These are phyloP conservation scores for Rubia balearica DNA, from an alignment of 305 asterid genomes.

Conservation along the genomic window DNA sequence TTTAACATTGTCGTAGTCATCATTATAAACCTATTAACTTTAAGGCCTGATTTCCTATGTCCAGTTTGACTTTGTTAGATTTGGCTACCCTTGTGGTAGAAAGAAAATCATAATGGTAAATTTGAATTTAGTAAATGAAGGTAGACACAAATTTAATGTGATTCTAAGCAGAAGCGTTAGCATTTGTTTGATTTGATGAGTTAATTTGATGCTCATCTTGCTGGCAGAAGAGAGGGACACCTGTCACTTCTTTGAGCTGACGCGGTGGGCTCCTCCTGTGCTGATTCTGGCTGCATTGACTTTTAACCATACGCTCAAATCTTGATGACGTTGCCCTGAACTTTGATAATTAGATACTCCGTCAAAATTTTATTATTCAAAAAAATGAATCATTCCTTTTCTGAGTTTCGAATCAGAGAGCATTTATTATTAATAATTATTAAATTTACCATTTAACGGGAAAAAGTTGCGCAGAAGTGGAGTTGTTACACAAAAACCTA, in stretches of 20 bases:
- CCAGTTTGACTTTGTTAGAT: constrained; percentile 31
- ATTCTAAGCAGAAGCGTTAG: too few species aligned
- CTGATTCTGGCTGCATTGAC: constrained; percentile 19
- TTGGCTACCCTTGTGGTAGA: background rate
- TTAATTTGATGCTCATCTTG: constrained; percentile 11
- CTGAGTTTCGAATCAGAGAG: background rate
- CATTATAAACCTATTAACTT: constrained; percentile 29
- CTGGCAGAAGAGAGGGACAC: background rate
- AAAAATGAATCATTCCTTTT: background rate
- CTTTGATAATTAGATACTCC: constrained; percentile 16
- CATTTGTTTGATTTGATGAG: too few species aligned
- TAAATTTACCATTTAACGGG: background rate
- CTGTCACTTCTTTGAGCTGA: constrained; percentile 21
- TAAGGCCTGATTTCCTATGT: constrained; percentile 10
- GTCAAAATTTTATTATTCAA: background rate
- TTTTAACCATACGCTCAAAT: constrained; percentile 10
- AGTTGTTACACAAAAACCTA: background rate
- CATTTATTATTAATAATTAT: background rate
- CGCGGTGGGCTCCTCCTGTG: background rate
- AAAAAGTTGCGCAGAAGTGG: background rate
- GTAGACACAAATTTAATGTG: too few species aligned
- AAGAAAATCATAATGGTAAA: background rate
- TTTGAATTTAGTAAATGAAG: background rate
- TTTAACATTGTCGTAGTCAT: constrained; percentile 5
- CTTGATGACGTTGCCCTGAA: constrained; percentile 24